Evolutionary conservation across 306 rosid species (phyloP).

Genomic region (Vigna mungo): DNA sequence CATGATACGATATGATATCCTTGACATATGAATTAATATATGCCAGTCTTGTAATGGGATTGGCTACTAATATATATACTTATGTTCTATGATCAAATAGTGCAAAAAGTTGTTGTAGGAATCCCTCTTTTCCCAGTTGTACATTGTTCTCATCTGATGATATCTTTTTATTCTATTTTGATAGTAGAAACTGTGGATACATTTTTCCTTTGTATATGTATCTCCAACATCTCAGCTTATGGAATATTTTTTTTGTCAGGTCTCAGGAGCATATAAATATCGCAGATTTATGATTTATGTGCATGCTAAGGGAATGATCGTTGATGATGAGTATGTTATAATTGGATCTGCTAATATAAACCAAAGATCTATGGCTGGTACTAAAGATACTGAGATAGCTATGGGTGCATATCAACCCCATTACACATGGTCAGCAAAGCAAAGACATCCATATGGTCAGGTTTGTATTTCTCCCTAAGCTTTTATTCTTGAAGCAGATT

Average conservation of each 20-base stretch:
- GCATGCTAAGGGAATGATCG: slow-evolving; percentile 93
- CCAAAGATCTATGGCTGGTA: slow-evolving; percentile 97
- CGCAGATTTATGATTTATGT: slow-evolving; percentile 90
- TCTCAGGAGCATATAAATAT: slow-evolving; percentile 52
- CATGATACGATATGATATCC: neutral
- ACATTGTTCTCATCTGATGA: neutral
- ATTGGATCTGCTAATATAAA: slow-evolving; percentile 96
- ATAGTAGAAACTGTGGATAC: neutral
- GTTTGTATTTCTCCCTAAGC: slow-evolving; percentile 53
- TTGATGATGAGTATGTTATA: slow-evolving; percentile 90
- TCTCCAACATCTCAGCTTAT: neutral
- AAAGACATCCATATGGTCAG: slow-evolving; percentile 82
- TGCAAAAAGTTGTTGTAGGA: neutral
- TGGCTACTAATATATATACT: neutral
- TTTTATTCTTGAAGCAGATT: slow-evolving; percentile 23
- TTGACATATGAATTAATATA: slow-evolving; percentile 15
- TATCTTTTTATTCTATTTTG: slow-evolving; percentile 11
- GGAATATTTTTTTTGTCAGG: slow-evolving; percentile 52
- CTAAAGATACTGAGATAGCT: slow-evolving; percentile 97
- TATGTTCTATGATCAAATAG: no score
- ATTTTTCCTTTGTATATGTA: slow-evolving; percentile 9
- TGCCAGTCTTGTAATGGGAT: neutral
- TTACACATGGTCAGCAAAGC: slow-evolving; percentile 70
- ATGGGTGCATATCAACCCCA: slow-evolving; percentile 97
- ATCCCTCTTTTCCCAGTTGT: neutral